These are phyloP conservation scores for Arthrobotrys conoides DNA, from an alignment of 2,329 filamentous ascomycete species.

Conservation along the genomic window DNA sequence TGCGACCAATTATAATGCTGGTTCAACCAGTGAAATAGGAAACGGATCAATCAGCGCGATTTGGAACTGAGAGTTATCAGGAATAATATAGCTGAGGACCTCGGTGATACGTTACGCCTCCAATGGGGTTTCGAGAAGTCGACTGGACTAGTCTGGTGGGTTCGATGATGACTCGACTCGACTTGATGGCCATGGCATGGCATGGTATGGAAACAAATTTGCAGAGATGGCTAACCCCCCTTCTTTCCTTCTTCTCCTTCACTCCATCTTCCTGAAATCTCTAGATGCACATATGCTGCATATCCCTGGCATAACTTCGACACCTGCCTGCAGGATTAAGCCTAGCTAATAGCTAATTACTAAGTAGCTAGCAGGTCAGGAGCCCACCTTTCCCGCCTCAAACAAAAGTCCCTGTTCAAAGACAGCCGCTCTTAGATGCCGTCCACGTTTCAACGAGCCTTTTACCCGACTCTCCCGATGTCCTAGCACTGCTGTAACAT, in stretches of 20 bases:
- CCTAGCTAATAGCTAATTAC: background rate
- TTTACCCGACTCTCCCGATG: constrained; percentile 36
- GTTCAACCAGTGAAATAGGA: background rate
- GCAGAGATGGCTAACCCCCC: constrained; percentile 20
- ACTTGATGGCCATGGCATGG: background rate
- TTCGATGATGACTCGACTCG: constrained; percentile 10
- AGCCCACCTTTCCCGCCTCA: constrained; percentile 24
- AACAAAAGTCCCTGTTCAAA: constrained; percentile 14
- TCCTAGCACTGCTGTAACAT: constrained; percentile 26
- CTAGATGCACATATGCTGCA: background rate
- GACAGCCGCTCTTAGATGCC: constrained; percentile 18
- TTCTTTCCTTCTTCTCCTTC: constrained; percentile 21
- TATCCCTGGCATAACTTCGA: constrained; percentile 22
- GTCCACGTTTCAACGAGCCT: constrained; percentile 33
- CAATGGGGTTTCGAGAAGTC: constrained; percentile 7
- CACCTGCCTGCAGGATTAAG: constrained; percentile 7
- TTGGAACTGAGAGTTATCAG: constrained; percentile 26
- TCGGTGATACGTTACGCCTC: constrained; percentile 30
- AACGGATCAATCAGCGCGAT: background rate
- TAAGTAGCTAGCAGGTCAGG: background rate
- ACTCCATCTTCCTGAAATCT: constrained; percentile 28
- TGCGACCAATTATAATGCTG: constrained; percentile 35
- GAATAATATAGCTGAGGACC: constrained; percentile 4
- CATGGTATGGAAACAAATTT: constrained; percentile 19
- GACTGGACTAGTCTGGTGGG: constrained; percentile 21